Evolutionary conservation across 2,329 filamentous ascomycete species (phyloP).

Genomic region (Cryphonectria carpinicola): DNA sequence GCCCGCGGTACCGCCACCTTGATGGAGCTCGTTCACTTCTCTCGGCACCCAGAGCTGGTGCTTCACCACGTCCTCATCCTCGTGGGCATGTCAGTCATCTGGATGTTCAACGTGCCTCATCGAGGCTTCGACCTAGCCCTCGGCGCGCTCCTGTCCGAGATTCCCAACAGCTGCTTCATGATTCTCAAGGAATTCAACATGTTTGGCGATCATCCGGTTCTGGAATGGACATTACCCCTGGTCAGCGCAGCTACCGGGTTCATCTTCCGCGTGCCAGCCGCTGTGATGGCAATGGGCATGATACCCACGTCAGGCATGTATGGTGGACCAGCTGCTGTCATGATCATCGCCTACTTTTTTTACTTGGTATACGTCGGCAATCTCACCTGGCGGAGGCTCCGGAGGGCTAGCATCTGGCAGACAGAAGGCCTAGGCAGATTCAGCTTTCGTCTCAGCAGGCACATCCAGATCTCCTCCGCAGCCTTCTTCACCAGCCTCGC

Average conservation of each 20-base stretch:
- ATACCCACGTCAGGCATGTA: slow-evolving; percentile 19
- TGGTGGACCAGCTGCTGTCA: slow-evolving; percentile 8
- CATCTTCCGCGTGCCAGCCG: slow-evolving; percentile 17
- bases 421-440: slow-evolving; percentile 9
- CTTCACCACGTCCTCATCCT: slow-evolving; percentile 32
- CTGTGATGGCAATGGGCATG: slow-evolving; percentile 19
- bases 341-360: slow-evolving; percentile 10
- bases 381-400: slow-evolving; percentile 17
- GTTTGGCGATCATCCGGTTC: slow-evolving; percentile 8
- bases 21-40: slow-evolving; percentile 31
- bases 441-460: slow-evolving; percentile 8
- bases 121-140: slow-evolving; percentile 31
- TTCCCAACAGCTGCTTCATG: slow-evolving; percentile 26
- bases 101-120: slow-evolving; percentile 29
- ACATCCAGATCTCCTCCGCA: slow-evolving; percentile 11
- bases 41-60: slow-evolving; percentile 31
- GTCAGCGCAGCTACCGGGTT: slow-evolving; percentile 13
- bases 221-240: slow-evolving; percentile 22
- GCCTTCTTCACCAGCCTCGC: slow-evolving; percentile 15
- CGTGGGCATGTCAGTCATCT: slow-evolving; percentile 28
- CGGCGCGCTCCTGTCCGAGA: slow-evolving; percentile 30
- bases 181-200: slow-evolving; percentile 29
- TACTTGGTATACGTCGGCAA: slow-evolving; percentile 22
- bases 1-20: slow-evolving; percentile 32
- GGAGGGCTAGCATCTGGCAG: slow-evolving; percentile 6